These are phyloP conservation scores for Juncus effusus DNA, from an alignment of 176 grass and related monocot species.

Conservation along the genomic window DNA sequence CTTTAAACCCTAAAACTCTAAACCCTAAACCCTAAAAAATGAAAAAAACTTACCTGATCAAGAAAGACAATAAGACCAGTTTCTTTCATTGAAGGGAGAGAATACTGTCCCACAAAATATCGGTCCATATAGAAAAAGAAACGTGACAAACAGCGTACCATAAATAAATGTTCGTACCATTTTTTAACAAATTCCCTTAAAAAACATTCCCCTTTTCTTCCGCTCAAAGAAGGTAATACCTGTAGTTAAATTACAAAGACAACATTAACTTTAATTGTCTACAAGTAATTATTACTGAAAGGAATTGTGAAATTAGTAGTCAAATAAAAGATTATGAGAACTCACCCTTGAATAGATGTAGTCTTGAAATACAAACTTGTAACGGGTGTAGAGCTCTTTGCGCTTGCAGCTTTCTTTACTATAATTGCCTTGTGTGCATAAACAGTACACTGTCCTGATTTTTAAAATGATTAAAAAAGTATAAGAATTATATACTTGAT, in stretches of 20 bases:
- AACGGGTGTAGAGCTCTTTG: neutral
- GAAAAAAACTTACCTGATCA: slow-evolving; percentile 53
- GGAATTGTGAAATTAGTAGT: neutral
- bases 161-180: slow-evolving; percentile 79
- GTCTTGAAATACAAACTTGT: no score
- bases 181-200: slow-evolving; percentile 76
- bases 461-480: neutral
- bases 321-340: neutral
- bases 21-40: slow-evolving; percentile 2
- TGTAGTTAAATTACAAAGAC: slow-evolving; percentile 10
- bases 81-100: slow-evolving; percentile 42
- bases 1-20: slow-evolving; percentile 1
- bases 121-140: slow-evolving; percentile 76
- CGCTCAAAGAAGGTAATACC: slow-evolving; percentile 77
- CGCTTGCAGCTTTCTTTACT: neutral
- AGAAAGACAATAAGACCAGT: no score
- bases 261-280: no score
- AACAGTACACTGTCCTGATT: neutral
- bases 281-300: no score
- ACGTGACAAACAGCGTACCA: slow-evolving; percentile 59
- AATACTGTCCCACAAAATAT: slow-evolving; percentile 51
- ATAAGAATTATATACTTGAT: neutral
- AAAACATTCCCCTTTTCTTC: slow-evolving; percentile 74
- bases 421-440: neutral
- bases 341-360: neutral